These are phyloP conservation scores for Porogramme epimiltina DNA, from an alignment of 1,284 basidiomycete species.

Conservation along the genomic window DNA sequence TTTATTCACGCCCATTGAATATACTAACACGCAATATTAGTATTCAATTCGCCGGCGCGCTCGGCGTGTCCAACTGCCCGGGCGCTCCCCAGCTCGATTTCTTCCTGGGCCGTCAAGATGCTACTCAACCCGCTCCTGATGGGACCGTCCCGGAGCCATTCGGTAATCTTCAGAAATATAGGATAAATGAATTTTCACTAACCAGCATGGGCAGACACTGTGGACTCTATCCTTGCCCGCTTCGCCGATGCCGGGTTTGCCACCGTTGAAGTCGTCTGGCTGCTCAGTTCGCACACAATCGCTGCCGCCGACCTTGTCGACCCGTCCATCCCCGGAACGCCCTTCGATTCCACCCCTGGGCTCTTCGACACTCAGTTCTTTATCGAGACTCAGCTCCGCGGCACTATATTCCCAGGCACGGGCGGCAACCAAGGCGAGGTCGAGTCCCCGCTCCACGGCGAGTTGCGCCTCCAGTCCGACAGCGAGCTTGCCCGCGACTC, in stretches of 20 bases:
- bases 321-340: slow-evolving; percentile 18
- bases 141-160: slow-evolving; percentile 41
- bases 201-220: slow-evolving; percentile 22
- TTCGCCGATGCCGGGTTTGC: slow-evolving; percentile 32
- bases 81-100: slow-evolving; percentile 32
- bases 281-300: slow-evolving; percentile 35
- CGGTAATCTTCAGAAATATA: slow-evolving; percentile 8
- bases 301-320: slow-evolving; percentile 25
- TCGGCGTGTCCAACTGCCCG: slow-evolving; percentile 32
- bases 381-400: slow-evolving; percentile 26
- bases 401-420: slow-evolving; percentile 30
- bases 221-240: slow-evolving; percentile 28
- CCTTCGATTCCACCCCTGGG: slow-evolving; percentile 24
- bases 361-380: slow-evolving; percentile 26
- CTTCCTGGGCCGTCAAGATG: slow-evolving; percentile 35
- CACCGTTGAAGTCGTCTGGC: slow-evolving; percentile 42
- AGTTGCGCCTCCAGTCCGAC: slow-evolving; percentile 35
- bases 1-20: too few relatives aligned
- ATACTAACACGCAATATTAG: slow-evolving; percentile 11
- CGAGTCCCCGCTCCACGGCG: slow-evolving; percentile 25
- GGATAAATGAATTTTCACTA: too few relatives aligned
- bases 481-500: slow-evolving; percentile 24
- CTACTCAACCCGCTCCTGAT: slow-evolving; percentile 36
- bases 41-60: slow-evolving; percentile 34
- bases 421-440: slow-evolving; percentile 27